A percentile compares a stretch with the other conserved stretches of the same genome.
Conservation (phyloP, 2,329 filamentous ascomycete genomes). For the Aspergillus piperis region DNA sequence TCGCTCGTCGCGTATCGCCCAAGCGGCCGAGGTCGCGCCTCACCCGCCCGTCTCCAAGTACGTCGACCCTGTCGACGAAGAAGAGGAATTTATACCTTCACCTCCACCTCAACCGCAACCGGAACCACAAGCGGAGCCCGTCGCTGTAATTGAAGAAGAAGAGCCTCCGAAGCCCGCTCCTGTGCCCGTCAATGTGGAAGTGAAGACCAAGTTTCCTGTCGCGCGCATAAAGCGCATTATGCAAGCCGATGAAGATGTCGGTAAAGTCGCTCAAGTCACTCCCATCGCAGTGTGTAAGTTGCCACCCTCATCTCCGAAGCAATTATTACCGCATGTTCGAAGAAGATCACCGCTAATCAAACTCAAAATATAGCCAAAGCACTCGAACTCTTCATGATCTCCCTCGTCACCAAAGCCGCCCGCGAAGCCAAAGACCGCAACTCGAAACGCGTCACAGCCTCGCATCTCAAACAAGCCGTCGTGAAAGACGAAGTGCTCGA, state of each 20-base stretch:
- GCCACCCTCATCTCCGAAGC: background rate
- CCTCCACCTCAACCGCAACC: no score
- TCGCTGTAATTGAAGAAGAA: background rate
- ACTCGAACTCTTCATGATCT: slow-evolving; percentile 96
- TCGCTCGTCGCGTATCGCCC: slow-evolving; percentile 41
- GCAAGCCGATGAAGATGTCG: slow-evolving; percentile 98
- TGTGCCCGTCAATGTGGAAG: slow-evolving; percentile 69
- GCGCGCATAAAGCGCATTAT: slow-evolving; percentile 98
- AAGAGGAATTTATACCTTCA: slow-evolving; percentile 12
- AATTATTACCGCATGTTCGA: background rate
- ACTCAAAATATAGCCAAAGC: slow-evolving; percentile 69
- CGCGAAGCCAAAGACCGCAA: slow-evolving; percentile 78
- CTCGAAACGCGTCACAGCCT: slow-evolving; percentile 84
- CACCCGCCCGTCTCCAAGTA: slow-evolving; percentile 24
- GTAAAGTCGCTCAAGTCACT: slow-evolving; percentile 96
- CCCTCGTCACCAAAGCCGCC: slow-evolving; percentile 84
- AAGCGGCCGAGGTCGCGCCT: slow-evolving; percentile 32
- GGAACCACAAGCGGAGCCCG: slow-evolving; percentile 7
- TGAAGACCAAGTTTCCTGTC: slow-evolving; percentile 94
- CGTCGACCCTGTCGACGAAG: slow-evolving; percentile 26
- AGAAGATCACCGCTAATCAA: background rate
- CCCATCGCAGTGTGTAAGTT: slow-evolving; percentile 80
- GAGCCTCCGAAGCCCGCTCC: slow-evolving; percentile 31
- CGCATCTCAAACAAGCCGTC: slow-evolving; percentile 89
- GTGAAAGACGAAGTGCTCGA: slow-evolving; percentile 89